Conservation (phyloP, 2,329 filamentous ascomycete species). For the Epichloe brachyelytri region DNA sequence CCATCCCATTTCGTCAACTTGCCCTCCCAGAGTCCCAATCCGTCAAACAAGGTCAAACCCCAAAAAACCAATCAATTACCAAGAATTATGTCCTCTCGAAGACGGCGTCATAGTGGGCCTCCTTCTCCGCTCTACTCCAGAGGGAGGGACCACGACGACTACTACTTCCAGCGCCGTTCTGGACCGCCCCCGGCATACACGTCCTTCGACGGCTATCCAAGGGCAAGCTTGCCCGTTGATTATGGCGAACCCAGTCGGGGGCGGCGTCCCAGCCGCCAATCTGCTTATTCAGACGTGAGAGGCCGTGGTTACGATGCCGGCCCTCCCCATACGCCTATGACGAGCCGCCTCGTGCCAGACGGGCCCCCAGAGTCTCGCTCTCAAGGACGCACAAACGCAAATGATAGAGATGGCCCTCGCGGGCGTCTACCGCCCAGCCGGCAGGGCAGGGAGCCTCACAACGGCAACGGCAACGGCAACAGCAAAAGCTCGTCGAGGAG, state of each 20-base stretch:
- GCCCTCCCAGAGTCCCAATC: not conserved
- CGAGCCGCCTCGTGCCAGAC: not conserved
- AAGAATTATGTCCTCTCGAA: not conserved
- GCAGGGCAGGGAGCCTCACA: not conserved
- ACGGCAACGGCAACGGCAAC: not conserved
- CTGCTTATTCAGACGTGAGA: not conserved
- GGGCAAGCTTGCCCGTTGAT: not conserved
- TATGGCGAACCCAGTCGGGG: not conserved
- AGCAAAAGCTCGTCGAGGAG: not conserved
- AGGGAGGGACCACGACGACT: not conserved
- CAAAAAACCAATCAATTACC: too few species aligned
- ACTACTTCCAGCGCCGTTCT: not conserved
- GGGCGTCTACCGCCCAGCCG: not conserved
- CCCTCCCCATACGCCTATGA: not conserved
- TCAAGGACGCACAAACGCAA: not conserved
- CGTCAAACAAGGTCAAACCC: not conserved
- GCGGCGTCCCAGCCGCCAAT: not conserved
- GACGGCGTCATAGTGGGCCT: slow-evolving; percentile 2
- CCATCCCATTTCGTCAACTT: not conserved
- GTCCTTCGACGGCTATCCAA: not conserved
- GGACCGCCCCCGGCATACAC: not conserved
- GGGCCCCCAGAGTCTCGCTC: not conserved
- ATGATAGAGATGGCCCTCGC: not conserved
- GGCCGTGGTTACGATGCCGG: not conserved
- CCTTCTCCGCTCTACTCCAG: not conserved